phyloP scores from a whole-genome alignment of 2,329 filamentous ascomycete species.

The Leptographium flavum region DNA sequence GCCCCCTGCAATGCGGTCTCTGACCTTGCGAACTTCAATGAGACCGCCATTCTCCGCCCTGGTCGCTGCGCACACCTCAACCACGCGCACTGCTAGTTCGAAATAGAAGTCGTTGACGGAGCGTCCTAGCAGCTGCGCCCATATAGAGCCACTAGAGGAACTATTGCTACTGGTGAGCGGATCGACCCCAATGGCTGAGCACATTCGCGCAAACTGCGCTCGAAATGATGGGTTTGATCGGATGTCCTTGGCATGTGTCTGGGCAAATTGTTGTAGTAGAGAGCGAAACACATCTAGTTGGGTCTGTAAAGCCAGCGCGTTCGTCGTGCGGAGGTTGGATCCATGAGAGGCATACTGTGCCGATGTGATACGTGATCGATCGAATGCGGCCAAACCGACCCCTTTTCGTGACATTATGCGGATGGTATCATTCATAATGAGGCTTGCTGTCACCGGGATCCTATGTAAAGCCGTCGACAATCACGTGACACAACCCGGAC shows the following conservation, averaged over 20 bases:
- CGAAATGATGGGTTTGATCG: constrained; percentile 90
- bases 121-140: constrained; percentile 82
- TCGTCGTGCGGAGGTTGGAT: constrained; percentile 67
- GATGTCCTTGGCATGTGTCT: constrained; percentile 90
- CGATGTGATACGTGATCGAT: constrained; percentile 68
- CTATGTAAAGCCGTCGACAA: no score
- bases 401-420: constrained; percentile 58
- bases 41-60: constrained; percentile 84
- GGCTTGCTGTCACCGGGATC: no score
- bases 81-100: constrained; percentile 86
- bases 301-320: constrained; percentile 75
- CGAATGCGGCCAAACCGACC: constrained; percentile 82
- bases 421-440: neutral
- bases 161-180: constrained; percentile 59
- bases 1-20: constrained; percentile 57
- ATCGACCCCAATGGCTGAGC: constrained; percentile 89
- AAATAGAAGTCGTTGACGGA: constrained; percentile 98
- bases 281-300: constrained; percentile 95
- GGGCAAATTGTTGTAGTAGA: constrained; percentile 83
- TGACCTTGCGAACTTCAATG: constrained; percentile 70
- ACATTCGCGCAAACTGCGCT: constrained; percentile 97
- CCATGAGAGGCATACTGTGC: constrained; percentile 88
- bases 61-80: constrained; percentile 80
- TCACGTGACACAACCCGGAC: neutral
- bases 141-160: constrained; percentile 53